Conservation (phyloP, 768 basidiomycete genomes). For the Rubroboletus pulcherrimus region DNA sequence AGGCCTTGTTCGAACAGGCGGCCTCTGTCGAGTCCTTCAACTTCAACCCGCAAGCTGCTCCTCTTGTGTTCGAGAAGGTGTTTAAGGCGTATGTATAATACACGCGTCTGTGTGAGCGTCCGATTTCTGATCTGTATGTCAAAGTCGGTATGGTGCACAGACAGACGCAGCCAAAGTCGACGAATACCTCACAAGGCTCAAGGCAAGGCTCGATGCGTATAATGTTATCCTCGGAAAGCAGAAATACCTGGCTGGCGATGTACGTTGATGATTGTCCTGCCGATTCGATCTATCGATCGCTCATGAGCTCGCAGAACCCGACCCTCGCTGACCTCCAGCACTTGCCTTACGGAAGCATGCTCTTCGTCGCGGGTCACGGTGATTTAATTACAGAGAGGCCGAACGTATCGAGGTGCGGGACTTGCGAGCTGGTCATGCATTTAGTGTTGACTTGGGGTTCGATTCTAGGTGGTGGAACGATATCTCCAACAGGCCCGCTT, state of each 20-base stretch:
- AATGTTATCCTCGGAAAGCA: slow-evolving; percentile 52
- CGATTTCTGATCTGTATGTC: neutral
- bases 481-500: slow-evolving; percentile 40
- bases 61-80: slow-evolving; percentile 45
- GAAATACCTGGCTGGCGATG: slow-evolving; percentile 55
- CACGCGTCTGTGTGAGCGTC: too few relatives aligned
- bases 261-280: slow-evolving; percentile 21
- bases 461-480: slow-evolving; percentile 50
- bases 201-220: slow-evolving; percentile 45
- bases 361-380: slow-evolving; percentile 24
- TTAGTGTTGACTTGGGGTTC: slow-evolving; percentile 3
- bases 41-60: slow-evolving; percentile 43
- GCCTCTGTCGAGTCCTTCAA: slow-evolving; percentile 46
- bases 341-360: slow-evolving; percentile 41
- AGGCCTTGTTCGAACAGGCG: slow-evolving; percentile 32
- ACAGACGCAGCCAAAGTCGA: slow-evolving; percentile 21
- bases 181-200: slow-evolving; percentile 18
- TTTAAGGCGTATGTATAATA: slow-evolving; percentile 43
- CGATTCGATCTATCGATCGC: neutral
- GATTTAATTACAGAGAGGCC: slow-evolving; percentile 34
- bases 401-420: slow-evolving; percentile 41
- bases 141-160: slow-evolving; percentile 19
- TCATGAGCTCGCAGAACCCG: slow-evolving; percentile 31
- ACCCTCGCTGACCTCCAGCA: slow-evolving; percentile 60
- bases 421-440: too few relatives aligned